Base-by-base conservation (phyloP, 306 rosid species). In the Cucurbita maxima region DNA sequence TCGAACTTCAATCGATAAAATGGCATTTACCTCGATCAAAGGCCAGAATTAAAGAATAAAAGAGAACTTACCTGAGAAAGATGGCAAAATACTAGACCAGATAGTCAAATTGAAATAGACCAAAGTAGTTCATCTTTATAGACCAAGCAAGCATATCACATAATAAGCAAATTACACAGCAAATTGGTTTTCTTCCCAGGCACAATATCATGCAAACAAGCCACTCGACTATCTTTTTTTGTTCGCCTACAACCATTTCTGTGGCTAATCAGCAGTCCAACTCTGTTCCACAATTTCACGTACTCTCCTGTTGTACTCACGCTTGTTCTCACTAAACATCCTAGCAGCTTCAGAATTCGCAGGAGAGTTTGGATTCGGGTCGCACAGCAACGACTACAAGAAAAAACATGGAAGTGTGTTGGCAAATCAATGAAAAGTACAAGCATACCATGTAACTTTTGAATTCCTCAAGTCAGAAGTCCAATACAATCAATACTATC, bases 341-440 rank as follows among this genome's bases (percentile, higher is more conserved):
- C 99, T 72, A 73, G 99, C 99, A 40, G 99, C 99, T 87, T 94
- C 99, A 47, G 97, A 86, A 78, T 94, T 94, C 11, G 97, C 99
- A 4, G 99, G 99, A n/a, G 99, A 94, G 75, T 89, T 94, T 9
- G 99, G 95, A 80, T 94, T 94, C 47, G 99, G 99, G 58, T 94
- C 99, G 72, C 97, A 94, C 76, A 94, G 85, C 88, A 94, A 73
- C n/a, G 99, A 94, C 99, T 94, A 87, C 88, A 85, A 78, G 25
- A 56, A 79, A 18, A 53, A 56, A 3, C 19, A 5, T 0, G 36
- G 14, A 34, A 50, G 57, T 70, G 50, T 25, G 51, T 69, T 72
- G 52, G 15, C 13, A 80, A 68, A 20, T 44, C 40, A 19, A 67
- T 7, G 55, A 47, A 50, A 69, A 69, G 58, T 15, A 50, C 4